Evolutionary conservation across 2,329 filamentous ascomycete genomes (phyloP).

Genomic region (Triangularia verruculosa): DNA sequence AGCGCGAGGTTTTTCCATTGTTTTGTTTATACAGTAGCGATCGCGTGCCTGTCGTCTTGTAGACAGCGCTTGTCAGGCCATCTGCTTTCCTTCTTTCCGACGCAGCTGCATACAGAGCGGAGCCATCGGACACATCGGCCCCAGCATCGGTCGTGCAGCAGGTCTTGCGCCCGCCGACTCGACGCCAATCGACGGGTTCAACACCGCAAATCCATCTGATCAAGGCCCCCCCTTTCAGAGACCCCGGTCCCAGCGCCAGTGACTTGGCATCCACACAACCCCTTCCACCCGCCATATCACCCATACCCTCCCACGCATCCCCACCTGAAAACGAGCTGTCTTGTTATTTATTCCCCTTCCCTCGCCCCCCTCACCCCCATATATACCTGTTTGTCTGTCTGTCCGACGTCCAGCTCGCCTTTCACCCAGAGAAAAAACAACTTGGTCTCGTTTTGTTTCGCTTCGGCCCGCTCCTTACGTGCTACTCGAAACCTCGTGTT

Average conservation of each 20-base stretch:
- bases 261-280: slow-evolving; percentile 17
- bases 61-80: slow-evolving; percentile 1
- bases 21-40: slow-evolving; percentile 1
- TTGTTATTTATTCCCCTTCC: too few relatives aligned
- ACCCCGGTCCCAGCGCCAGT: slow-evolving; percentile 9
- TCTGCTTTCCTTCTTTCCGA: slow-evolving; percentile 1
- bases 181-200: slow-evolving; percentile 13
- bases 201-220: slow-evolving; percentile 24
- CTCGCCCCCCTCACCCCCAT: background rate
- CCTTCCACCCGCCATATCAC: slow-evolving; percentile 10
- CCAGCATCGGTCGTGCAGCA: slow-evolving; percentile 10
- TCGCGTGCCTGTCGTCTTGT: slow-evolving; percentile 20
- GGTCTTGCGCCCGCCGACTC: slow-evolving; percentile 3
- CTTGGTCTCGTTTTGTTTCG: background rate
- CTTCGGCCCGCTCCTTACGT: background rate
- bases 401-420: background rate
- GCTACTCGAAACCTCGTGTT: slow-evolving; percentile 10
- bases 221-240: background rate
- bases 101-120: slow-evolving; percentile 4
- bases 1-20: slow-evolving; percentile 10
- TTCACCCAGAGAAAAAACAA: background rate
- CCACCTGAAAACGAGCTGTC: background rate
- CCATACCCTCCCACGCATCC: slow-evolving; percentile 3
- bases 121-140: slow-evolving; percentile 15
- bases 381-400: background rate